These are phyloP conservation scores for Xylaria sp. DNA, from an alignment of 2,329 filamentous ascomycete genomes.

Conservation along the genomic window DNA sequence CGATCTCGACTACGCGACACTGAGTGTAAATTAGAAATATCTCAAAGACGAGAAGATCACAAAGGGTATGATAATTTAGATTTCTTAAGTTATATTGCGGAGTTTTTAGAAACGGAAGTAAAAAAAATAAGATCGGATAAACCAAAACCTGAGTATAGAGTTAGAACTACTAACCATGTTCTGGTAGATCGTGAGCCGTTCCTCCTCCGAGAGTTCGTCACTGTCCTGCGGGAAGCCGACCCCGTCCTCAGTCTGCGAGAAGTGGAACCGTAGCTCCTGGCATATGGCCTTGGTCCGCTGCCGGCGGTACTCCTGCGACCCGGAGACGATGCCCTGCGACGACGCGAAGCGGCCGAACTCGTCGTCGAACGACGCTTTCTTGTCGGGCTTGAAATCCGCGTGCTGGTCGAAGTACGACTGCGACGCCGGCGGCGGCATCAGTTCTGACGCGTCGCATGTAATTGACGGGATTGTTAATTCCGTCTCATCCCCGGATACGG, in stretches of 20 bases:
- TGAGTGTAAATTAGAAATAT: too few species aligned
- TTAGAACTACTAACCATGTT: too few species aligned
- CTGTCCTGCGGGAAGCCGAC: slow-evolving; percentile 4
- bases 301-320: slow-evolving; percentile 13
- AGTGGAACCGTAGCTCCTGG: slow-evolving; percentile 23
- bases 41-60: too few species aligned
- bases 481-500: neutral
- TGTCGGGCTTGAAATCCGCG: slow-evolving; percentile 26
- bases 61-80: too few species aligned
- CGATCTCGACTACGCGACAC: slow-evolving; percentile 25
- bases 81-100: too few species aligned
- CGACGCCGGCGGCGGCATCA: slow-evolving; percentile 22
- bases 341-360: slow-evolving; percentile 34
- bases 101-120: too few species aligned
- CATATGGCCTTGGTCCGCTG: slow-evolving; percentile 24
- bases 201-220: neutral
- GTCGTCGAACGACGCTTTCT: slow-evolving; percentile 27
- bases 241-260: slow-evolving; percentile 6
- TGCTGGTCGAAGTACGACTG: slow-evolving; percentile 34
- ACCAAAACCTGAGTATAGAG: too few species aligned
- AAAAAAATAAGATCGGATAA: too few species aligned
- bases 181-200: slow-evolving; percentile 19
- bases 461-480: too few species aligned
- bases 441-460: slow-evolving; percentile 1
- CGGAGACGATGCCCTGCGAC: slow-evolving; percentile 24